Evolutionary conservation across 2,329 filamentous ascomycete species (phyloP), one percentile per base, ranked within the genome.

Genomic region (Phaeoacremonium minimum): DNA sequence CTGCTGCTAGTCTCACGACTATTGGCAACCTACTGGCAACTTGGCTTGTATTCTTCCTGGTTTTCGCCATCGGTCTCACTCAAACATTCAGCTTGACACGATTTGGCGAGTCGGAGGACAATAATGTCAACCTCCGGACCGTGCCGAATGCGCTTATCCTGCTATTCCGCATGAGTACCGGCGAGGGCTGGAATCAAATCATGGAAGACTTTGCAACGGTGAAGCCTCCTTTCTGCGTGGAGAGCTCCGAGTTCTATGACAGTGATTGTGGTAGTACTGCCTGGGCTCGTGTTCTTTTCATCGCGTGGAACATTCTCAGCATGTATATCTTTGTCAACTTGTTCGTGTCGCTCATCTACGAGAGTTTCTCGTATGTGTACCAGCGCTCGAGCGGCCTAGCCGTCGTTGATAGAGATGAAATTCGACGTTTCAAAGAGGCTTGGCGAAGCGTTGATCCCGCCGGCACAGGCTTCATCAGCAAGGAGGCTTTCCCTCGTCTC

Each of bases 291-390:
- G 79, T 82, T 20, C 71, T 98, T 8, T 98, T 98, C 67, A 89
- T 97, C 40, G 80, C 85, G 5, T 98, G 93, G 93, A 98, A 98
- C 67, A 91, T 98, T 52, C 76, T 98, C 62, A 97, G 91, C 85
- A 98, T 98, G 93, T 98, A 98, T 65, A 95, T 98, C 53, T 98
- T 98, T 54, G 91, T 97, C 55, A 96, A 91, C 55, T 68, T 98
- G 56, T 98, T 98, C 60, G 91, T 98, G 41, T 98, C 93, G 33
- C 80, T 98, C 58, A 98, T 98, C 49, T 98, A 94, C 65, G 93
- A 98, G 67, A 97, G 90, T 63, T 98, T 98, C 73, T 95, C 89
- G 58, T 98, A 98, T 54, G 93, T 98, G 45, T 98, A 97, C 58
- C 94, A 98, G 65, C 80, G 89, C 45, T 96, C 91, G 42, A 95